phyloP scores from a whole-genome alignment of 2,329 filamentous ascomycete species.

The Alternaria novae-zelandiae region DNA sequence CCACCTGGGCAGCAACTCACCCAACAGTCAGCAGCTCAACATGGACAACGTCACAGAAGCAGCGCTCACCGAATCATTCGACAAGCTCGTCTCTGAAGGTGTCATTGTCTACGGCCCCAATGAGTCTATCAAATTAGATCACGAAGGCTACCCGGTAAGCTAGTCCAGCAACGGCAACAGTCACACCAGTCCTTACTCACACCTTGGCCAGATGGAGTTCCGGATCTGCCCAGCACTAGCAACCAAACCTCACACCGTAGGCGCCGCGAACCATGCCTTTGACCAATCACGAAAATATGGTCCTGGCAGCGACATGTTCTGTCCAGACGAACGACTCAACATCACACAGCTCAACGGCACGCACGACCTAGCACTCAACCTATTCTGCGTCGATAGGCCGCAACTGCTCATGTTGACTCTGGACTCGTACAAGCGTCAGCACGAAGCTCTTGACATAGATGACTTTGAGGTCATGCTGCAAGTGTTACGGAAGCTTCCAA shows the following conservation, averaged over 20 bases:
- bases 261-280: constrained; percentile 25
- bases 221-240: constrained; percentile 37
- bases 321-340: constrained; percentile 52
- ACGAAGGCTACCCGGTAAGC: constrained; percentile 38
- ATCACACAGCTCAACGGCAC: constrained; percentile 50
- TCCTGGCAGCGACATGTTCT: constrained; percentile 51
- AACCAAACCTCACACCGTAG: constrained; percentile 39
- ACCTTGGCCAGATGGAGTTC: constrained; percentile 36
- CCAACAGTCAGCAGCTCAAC: background rate
- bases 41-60: constrained; percentile 23
- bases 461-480: constrained; percentile 52
- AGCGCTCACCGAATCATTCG: constrained; percentile 26
- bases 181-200: background rate
- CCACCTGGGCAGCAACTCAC: constrained; percentile 1
- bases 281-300: constrained; percentile 34
- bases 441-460: constrained; percentile 49
- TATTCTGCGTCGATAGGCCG: constrained; percentile 57
- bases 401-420: constrained; percentile 57
- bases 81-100: constrained; percentile 31
- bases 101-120: constrained; percentile 34
- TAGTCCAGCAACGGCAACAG: background rate
- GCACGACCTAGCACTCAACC: constrained; percentile 57
- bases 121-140: constrained; percentile 23
- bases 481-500: constrained; percentile 37
- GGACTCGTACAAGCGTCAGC: constrained; percentile 57